Base-by-base conservation (phyloP, 2,329 filamentous ascomycete species). In the Diaporthe sp. region DNA sequence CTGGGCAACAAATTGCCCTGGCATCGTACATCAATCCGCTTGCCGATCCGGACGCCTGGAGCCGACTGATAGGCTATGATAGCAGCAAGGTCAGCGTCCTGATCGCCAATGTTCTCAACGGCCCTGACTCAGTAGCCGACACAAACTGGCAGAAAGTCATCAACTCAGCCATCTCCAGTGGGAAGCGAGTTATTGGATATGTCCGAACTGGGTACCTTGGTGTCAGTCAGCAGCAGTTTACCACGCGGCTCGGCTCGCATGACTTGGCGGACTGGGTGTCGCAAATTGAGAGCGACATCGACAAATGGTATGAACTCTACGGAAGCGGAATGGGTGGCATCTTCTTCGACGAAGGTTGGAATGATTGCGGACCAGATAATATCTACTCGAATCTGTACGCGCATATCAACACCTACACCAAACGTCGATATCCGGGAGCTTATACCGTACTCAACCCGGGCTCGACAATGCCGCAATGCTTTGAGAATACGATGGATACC, bases 261-360 rank as follows among this genome's bases (percentile, higher is more conserved):
- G 71, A 75, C 15, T 68, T 76, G 1, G 73, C 73, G 17, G 78
- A 79, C 66, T 80, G 78, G 79, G 66, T 73, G 12, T 66, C 78
- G 6, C 78, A 79, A 61, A 80, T 80, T 50, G 74, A 79, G 63
- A 35, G 58, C 50, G 79, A 80, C 71, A 76, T 80, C 68, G 78
- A 80, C 63, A 59, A 53, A 55, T 80, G 78, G 78, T 80, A 76
- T 58, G 19, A 63, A 42, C 77, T 80, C 3, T 81, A 81, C 59
- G 71, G 75, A 32, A 32, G 44, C 66, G 78, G 39, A 30, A 30
- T 82, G 22, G 81, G 79, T 27, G 81, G 80, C 25, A 82, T 82
- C 75, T 81, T 82, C 66, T 82, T 82, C 66, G 79, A 82, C 70
- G 79, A 81, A 53, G 80, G 79, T 22, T 81, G 77, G 78, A 73